A percentile compares a stretch with the other conserved stretches of the same genome.
phyloP scores from a whole-genome alignment of 2,329 filamentous ascomycete genomes.

The Penicillium sp. region DNA sequence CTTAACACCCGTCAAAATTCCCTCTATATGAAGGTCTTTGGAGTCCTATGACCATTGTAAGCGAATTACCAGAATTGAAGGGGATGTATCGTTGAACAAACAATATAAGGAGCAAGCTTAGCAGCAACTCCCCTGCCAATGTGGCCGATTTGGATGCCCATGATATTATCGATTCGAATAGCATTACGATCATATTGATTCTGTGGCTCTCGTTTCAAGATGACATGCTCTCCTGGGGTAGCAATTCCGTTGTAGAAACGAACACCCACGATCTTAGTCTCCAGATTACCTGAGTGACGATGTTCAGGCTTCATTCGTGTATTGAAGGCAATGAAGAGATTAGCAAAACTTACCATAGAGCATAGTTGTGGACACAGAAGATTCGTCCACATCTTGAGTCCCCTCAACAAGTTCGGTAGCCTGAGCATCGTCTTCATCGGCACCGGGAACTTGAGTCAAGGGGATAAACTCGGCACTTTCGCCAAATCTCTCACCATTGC shows the following conservation, averaged over 20 bases:
- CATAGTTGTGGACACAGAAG: constrained; percentile 34
- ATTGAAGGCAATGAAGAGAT: neutral
- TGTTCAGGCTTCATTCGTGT: neutral
- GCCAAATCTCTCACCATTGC: constrained; percentile 29
- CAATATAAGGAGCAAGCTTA: constrained; percentile 74
- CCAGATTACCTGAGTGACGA: constrained; percentile 33
- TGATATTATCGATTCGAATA: constrained; percentile 75
- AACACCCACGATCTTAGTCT: constrained; percentile 61
- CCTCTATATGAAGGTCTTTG: constrained; percentile 65
- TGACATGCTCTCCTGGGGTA: constrained; percentile 62
- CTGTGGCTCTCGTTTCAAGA: constrained; percentile 63
- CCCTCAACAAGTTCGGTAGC: constrained; percentile 34
- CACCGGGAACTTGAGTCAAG: constrained; percentile 29
- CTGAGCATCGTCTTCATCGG: constrained; percentile 39
- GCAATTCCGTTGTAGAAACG: constrained; percentile 65
- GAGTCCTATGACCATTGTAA: constrained; percentile 46
- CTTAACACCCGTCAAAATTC: constrained; percentile 66
- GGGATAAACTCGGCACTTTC: constrained; percentile 30
- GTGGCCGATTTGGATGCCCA: constrained; percentile 75
- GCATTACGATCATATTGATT: constrained; percentile 75
- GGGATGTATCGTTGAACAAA: constrained; percentile 34
- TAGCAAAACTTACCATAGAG: constrained; percentile 36
- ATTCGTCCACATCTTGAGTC: constrained; percentile 37
- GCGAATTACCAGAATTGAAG: neutral
- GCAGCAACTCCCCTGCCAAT: constrained; percentile 65